Percentiles rank a stretch among this genome's conserved stretches.
These are phyloP conservation scores for Tolypocladium pustulatum DNA, from an alignment of 2,329 filamentous ascomycete species.

Conservation along the genomic window DNA sequence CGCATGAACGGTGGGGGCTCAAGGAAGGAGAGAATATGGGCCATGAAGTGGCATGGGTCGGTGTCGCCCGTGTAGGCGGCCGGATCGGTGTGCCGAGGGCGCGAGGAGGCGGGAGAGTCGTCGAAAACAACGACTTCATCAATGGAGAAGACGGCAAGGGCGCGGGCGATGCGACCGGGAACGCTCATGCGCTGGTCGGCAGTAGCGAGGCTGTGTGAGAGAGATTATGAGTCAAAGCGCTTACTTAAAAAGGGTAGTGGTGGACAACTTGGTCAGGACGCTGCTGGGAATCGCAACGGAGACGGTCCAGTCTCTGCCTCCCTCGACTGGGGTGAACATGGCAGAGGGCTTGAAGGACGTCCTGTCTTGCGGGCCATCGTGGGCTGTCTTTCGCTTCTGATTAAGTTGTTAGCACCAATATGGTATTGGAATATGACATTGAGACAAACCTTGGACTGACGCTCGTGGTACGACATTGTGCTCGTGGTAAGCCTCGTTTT, in stretches of 20 bases:
- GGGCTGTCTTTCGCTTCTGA: conserved; percentile 41
- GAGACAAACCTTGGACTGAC: conserved; percentile 17
- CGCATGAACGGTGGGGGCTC: conserved; percentile 79
- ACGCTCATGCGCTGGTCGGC: conserved; percentile 66
- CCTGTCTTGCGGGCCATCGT: conserved; percentile 18
- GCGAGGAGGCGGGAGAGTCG: conserved; percentile 44
- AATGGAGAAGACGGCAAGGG: conserved; percentile 71
- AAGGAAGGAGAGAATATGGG: conserved; percentile 69
- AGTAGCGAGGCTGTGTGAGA: conserved; percentile 49
- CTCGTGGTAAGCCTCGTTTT: neutral
- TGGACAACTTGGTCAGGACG: conserved; percentile 57
- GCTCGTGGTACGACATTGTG: conserved; percentile 22
- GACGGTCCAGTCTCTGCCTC: conserved; percentile 60
- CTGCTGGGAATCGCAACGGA: conserved; percentile 72
- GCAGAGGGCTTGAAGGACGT: conserved; percentile 57
- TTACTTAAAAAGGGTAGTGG: neutral
- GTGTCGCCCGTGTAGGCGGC: conserved; percentile 55
- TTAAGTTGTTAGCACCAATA: neutral
- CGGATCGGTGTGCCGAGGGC: conserved; percentile 36
- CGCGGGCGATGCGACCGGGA: conserved; percentile 68
- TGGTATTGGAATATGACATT: neutral
- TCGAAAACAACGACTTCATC: conserved; percentile 80
- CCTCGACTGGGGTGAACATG: conserved; percentile 51
- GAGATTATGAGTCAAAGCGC: neutral
- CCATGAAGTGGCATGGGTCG: conserved; percentile 70